These are phyloP conservation scores for Penicillium sp. DNA, from an alignment of 2,329 filamentous ascomycete genomes.

Conservation along the genomic window DNA sequence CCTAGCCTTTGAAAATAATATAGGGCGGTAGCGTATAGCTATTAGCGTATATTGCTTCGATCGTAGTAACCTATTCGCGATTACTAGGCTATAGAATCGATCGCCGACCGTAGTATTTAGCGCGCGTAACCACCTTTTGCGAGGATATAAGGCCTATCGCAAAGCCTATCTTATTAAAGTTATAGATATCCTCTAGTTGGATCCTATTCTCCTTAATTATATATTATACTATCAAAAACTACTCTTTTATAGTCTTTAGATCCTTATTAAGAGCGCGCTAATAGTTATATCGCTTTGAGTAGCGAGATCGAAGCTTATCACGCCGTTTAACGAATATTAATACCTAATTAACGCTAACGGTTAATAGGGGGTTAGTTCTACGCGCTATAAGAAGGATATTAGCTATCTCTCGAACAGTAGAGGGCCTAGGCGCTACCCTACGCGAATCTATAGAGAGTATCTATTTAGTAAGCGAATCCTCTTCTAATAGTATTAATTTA, in stretches of 20 bases:
- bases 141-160: constrained; percentile 2
- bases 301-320: not conserved
- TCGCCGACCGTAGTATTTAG: not conserved
- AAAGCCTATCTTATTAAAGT: constrained; percentile 8
- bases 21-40: too few species aligned
- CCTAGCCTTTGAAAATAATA: too few species aligned
- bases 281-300: not conserved
- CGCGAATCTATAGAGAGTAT: constrained; percentile 1
- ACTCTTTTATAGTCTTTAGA: not conserved
- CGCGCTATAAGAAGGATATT: not conserved
- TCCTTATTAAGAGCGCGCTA: not conserved
- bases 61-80: not conserved
- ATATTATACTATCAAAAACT: constrained; percentile 1
- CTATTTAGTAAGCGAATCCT: not conserved
- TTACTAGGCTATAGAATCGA: not conserved
- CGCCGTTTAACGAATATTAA: not conserved
- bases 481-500: not conserved
- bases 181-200: constrained; percentile 8
- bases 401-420: constrained; percentile 2
- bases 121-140: constrained; percentile 7
- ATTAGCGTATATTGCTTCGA: not conserved
- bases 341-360: not conserved
- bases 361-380: not conserved
- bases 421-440: not conserved
- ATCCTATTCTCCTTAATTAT: not conserved